Evolutionary conservation across 805 yeast species (phyloP).

Genomic region (Saturnispora zaruensis): DNA sequence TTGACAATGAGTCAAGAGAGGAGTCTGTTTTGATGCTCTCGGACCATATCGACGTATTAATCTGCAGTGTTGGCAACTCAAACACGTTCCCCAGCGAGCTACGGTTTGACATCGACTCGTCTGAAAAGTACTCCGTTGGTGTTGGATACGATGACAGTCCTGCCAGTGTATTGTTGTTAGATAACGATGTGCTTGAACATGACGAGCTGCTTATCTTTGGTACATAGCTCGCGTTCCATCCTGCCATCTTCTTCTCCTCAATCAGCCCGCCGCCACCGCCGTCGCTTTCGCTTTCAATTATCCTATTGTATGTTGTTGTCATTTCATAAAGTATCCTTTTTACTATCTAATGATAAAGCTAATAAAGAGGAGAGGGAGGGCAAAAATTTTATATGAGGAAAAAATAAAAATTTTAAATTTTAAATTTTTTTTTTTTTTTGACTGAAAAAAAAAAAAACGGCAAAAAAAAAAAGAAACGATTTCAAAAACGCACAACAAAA

Average conservation of each 20-base stretch:
- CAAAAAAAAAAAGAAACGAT: conserved; percentile 3
- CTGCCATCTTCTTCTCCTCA: neutral
- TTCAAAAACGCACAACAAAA: conserved; percentile 20
- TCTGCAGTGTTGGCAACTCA: conserved; percentile 1
- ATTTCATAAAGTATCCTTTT: neutral
- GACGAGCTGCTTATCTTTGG: neutral
- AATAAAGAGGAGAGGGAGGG: neutral
- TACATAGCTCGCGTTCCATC: neutral
- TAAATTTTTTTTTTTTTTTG: no score
- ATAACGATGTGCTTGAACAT: neutral
- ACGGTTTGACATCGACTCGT: conserved; percentile 9
- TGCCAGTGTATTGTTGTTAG: neutral
- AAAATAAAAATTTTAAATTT: neutral
- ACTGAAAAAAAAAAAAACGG: neutral
- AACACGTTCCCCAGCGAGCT: conserved; percentile 12
- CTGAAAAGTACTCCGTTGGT: conserved; percentile 9
- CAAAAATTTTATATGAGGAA: neutral
- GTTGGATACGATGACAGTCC: conserved; percentile 10
- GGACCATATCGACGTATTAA: neutral
- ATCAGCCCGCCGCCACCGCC: neutral
- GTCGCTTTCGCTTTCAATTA: neutral
- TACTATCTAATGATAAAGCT: neutral
- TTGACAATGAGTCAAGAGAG: neutral
- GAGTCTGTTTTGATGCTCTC: neutral
- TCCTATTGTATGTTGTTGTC: conserved; percentile 1